Percentiles rank a stretch among this genome's conserved stretches.
Evolutionary conservation across 1,139 yeast genomes (phyloP).

Genomic region (Pichia sp.): DNA sequence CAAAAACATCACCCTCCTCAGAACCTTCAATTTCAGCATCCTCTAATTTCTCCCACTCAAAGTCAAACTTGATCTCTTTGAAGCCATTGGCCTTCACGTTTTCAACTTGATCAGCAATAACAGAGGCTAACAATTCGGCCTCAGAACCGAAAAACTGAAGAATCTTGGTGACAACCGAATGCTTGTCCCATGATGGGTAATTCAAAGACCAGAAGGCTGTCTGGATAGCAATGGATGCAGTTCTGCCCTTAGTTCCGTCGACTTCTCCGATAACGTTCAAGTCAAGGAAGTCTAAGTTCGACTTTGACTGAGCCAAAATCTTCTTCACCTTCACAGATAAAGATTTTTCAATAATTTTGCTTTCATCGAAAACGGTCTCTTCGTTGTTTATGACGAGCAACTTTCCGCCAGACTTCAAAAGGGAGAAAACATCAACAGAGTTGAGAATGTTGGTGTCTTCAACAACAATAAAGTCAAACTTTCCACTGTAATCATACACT

Average conservation of each 20-base stretch:
- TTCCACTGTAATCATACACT: constrained; percentile 39
- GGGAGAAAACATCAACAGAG: constrained; percentile 56
- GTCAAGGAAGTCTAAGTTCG: constrained; percentile 54
- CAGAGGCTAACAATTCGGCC: constrained; percentile 79
- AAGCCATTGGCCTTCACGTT: constrained; percentile 49
- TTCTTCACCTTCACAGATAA: constrained; percentile 54
- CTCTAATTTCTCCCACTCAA: constrained; percentile 39
- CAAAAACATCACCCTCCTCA: constrained; percentile 18
- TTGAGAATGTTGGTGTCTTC: constrained; percentile 54
- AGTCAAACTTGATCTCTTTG: constrained; percentile 39
- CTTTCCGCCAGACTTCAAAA: constrained; percentile 54
- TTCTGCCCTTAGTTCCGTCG: constrained; percentile 72
- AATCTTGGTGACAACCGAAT: constrained; percentile 71
- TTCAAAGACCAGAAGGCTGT: constrained; percentile 75
- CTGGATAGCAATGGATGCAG: constrained; percentile 70
- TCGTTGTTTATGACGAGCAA: constrained; percentile 44
- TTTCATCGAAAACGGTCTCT: constrained; percentile 39
- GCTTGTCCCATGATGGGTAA: constrained; percentile 54
- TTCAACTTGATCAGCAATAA: constrained; percentile 64
- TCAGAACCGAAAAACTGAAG: constrained; percentile 79
- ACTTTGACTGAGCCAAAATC: constrained; percentile 49
- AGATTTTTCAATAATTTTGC: constrained; percentile 45
- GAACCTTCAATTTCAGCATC: constrained; percentile 25
- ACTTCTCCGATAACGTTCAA: constrained; percentile 53
- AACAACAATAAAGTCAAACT: constrained; percentile 61